Base-by-base conservation (phyloP, 2,329 filamentous ascomycete species). In the Xylariaceae sp. region DNA sequence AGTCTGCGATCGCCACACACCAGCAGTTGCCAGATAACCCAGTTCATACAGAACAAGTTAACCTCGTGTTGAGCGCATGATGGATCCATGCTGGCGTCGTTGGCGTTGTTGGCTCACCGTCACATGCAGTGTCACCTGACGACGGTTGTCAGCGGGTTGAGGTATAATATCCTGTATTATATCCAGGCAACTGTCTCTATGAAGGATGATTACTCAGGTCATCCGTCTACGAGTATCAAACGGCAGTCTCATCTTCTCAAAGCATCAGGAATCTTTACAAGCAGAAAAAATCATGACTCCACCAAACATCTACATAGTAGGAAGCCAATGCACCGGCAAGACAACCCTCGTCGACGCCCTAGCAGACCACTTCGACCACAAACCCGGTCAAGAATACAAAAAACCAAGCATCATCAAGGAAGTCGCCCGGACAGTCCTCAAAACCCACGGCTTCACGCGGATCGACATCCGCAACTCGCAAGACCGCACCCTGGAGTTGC, bases 291-390 rank as follows among this genome's bases (percentile, higher is more conserved):
- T 1, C 23, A 56, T 58, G 53, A 13, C 50, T 48, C 2, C 44
- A 4, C 35, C 59, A 6, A 58, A 53, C 39, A 61, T 61, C 50
- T 61, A 61, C 59, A 53, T 61, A 37, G 51, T 61, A 49, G 59
- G 59, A 5, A 58, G 56, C 45, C 56, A 61, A 30, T 56, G 49
- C 49, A 61, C 59, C 17, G 59, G 55, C 42, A 61, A 58, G 50
- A 61, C 56, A 3, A 61, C 56, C 3, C 56, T 61, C 18, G 53
- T 53, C 10, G 52, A 56, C 49, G 56, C 53, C 2, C 2, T 61
- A 30, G 18, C 15, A 35, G 35, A 44, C 17, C 18, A 54, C 45
- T 51, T 61, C 11, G 17, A 48, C 39, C 39, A 51, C 4, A 49
- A 44, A 39, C 42, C 59, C 9, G 2, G 9, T 3, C 11, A 49